A percentile compares a stretch with the other conserved stretches of the same genome.
phyloP scores from a whole-genome alignment of 768 basidiomycete species.

The Suillus occidentalis region DNA sequence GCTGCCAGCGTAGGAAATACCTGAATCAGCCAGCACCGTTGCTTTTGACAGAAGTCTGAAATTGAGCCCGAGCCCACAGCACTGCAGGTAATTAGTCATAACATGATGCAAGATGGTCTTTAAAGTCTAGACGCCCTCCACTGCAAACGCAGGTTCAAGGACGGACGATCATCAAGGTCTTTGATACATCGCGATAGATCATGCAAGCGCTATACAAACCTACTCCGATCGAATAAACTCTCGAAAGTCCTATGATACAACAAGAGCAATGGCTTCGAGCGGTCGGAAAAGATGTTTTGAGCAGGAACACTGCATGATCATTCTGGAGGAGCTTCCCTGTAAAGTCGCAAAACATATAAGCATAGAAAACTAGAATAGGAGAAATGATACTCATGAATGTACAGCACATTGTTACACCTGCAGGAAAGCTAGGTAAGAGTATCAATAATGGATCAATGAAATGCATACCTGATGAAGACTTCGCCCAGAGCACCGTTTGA shows the following conservation, averaged over 20 bases:
- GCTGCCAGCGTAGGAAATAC: not conserved
- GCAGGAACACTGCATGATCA: conserved; percentile 18
- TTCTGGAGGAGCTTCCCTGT: conserved; percentile 77
- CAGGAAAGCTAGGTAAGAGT: conserved; percentile 15
- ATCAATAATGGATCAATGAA: not conserved
- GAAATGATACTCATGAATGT: conserved; percentile 79
- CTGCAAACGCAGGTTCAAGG: conserved; percentile 1
- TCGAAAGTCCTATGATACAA: conserved; percentile 2
- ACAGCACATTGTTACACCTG: conserved; percentile 95
- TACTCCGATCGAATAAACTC: not conserved
- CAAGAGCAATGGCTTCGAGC: not conserved
- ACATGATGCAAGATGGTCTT: not conserved
- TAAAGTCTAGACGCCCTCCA: not conserved
- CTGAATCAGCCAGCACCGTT: not conserved
- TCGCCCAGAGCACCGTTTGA: conserved; percentile 97
- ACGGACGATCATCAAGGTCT: not conserved
- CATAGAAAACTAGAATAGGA: conserved; percentile 1
- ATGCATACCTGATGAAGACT: conserved; percentile 90
- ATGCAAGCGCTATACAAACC: not conserved
- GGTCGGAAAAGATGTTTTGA: not conserved
- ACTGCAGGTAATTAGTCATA: not conserved
- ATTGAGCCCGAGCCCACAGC: not conserved
- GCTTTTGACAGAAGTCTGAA: not conserved
- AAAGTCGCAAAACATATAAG: conserved; percentile 32
- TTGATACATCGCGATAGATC: not conserved